Evolutionary conservation across 495 filamentous ascomycete species (phyloP).

Genomic region (Trichoderma orchidacearum): DNA sequence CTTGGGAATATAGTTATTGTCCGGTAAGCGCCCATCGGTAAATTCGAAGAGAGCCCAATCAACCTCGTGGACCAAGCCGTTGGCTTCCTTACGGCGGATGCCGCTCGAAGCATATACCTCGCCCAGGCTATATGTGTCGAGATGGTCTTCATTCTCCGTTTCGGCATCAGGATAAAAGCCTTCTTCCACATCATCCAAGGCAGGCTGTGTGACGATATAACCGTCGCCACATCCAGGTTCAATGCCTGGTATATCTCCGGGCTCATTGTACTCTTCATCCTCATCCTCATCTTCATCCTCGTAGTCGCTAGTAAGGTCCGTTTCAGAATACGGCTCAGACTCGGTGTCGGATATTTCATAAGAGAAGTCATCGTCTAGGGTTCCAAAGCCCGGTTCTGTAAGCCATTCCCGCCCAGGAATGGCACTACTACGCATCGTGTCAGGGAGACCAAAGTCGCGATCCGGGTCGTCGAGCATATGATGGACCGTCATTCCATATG

Average conservation of each 20-base stretch:
- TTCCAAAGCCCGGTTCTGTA: conserved; percentile 10
- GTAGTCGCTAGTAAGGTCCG: conserved; percentile 30
- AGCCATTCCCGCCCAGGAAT: conserved; percentile 12
- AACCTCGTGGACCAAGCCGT: conserved; percentile 71
- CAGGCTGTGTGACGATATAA: conserved; percentile 71
- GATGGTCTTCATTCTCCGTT: conserved; percentile 44
- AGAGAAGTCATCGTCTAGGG: conserved; percentile 23
- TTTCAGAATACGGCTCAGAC: conserved; percentile 29
- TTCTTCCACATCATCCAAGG: conserved; percentile 70
- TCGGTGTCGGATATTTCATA: conserved; percentile 44
- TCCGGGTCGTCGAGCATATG: conserved; percentile 84
- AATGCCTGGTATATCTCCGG: conserved; percentile 76
- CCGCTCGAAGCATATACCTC: conserved; percentile 83
- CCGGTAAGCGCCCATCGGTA: conserved; percentile 52
- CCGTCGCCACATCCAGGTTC: conserved; percentile 58
- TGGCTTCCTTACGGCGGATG: conserved; percentile 52
- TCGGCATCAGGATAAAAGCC: conserved; percentile 54
- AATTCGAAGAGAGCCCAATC: conserved; percentile 93
- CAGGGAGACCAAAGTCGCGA: neutral
- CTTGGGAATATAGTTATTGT: conserved; percentile 44
- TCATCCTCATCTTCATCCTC: conserved; percentile 22
- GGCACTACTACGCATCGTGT: neutral
- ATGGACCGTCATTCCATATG: conserved; percentile 88
- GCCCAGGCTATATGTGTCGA: conserved; percentile 63
- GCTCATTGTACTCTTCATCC: conserved; percentile 34